Evolutionary conservation across 805 yeast genomes (phyloP), one percentile per base, ranked within the genome.

Genomic region (Candida stauntonica): DNA sequence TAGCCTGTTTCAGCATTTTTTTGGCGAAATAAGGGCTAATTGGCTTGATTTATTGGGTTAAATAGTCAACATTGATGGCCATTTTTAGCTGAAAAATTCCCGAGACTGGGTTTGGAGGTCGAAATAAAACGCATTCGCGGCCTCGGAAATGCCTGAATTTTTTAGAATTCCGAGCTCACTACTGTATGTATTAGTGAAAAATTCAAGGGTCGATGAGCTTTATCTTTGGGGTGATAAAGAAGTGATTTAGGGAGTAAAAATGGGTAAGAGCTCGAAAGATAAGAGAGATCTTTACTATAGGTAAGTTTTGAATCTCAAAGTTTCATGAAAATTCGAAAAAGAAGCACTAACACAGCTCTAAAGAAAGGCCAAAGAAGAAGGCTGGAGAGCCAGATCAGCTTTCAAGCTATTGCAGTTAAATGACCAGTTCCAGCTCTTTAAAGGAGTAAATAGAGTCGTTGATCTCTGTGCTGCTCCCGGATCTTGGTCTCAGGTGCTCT

Each of bases 391-490:
- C 2, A 70, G 99, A 30, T 88, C 97, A 0, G 99, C 99, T 0
- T 93, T 87, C 70, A 93, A 93, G 58, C 72, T 93, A 9, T 69
- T 93, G 4, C 99, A 93, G 58, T 66, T 93, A 33, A 83, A 93
- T 54, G 96, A 91, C 40, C 89, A 93, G 59, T 93, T 91, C 59
- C 81, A 84, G 45, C 77, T 93, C 40, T 72, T 78, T 35, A 68
- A 71, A 39, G 82, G 77, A 29, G 79, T 88, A 26, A 71, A 69
- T 31, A 68, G 96, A 51, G 98, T 93, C 4, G 99, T 93, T 5
- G 99, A 93, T 63, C 69, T 93, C 21, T 93, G 99, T 70, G 99
- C 99, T 26, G 99, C 98, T 5, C 97, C 97, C 1, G 96, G 45
- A 1, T 88, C 97, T 4, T 93, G 99, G 99, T 85, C 95, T 1